Percentiles rank a stretch among this genome's conserved stretches.
phyloP scores from a whole-genome alignment of 2,329 filamentous ascomycete genomes.

The Corniculantispora saksenae region DNA sequence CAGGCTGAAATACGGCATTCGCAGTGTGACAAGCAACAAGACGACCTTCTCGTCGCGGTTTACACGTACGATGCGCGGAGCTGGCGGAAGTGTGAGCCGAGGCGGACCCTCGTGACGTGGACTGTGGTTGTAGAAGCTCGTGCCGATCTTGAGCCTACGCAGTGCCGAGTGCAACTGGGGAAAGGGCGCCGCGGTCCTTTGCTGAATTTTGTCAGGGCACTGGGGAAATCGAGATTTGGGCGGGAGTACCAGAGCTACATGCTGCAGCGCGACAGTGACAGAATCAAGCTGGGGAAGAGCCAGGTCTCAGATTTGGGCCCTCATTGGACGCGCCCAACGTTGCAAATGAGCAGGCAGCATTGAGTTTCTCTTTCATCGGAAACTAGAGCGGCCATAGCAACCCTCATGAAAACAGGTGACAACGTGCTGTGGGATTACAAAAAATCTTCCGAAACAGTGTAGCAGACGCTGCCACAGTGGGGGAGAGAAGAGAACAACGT shows the following conservation, averaged over 20 bases:
- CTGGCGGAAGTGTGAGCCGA: background rate
- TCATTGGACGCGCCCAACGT: background rate
- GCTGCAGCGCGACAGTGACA: background rate
- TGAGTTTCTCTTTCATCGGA: background rate
- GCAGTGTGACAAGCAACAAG: background rate
- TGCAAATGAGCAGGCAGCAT: background rate
- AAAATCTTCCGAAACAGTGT: background rate
- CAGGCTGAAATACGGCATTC: background rate
- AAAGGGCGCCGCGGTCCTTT: background rate
- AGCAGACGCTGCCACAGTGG: background rate
- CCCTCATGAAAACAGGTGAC: background rate
- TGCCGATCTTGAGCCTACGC: slow-evolving; percentile 2
- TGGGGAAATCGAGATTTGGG: background rate
- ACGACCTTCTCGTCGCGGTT: background rate
- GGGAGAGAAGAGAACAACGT: background rate
- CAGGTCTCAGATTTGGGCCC: background rate
- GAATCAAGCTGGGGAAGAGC: background rate
- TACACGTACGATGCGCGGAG: background rate
- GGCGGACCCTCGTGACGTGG: slow-evolving; percentile 2
- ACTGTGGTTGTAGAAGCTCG: background rate
- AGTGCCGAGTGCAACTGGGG: background rate
- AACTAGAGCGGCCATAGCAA: background rate
- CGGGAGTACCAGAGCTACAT: too few species aligned
- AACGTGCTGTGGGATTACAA: background rate
- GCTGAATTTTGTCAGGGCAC: background rate